phyloP scores from a whole-genome alignment of 176 grass and related monocot species.

The Aechmea fasciata region DNA sequence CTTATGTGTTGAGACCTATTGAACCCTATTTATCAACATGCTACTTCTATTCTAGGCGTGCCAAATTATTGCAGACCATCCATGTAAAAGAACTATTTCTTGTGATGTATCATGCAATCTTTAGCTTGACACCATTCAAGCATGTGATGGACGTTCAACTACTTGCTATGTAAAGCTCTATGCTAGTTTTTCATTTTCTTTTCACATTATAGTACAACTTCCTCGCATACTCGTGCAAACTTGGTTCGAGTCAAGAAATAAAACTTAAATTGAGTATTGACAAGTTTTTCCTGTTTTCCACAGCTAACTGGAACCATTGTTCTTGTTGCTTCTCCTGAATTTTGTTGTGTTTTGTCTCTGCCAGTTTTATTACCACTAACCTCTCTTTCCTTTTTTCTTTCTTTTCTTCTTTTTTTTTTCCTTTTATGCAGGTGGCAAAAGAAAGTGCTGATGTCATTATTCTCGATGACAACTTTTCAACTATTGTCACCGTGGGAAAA shows the following conservation, averaged over 20 bases:
- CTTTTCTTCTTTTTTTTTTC: conserved; percentile 12
- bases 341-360: not conserved
- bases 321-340: not conserved
- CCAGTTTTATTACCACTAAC: not conserved
- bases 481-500: conserved; percentile 90
- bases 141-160: too few species aligned
- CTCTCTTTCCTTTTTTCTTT: not conserved
- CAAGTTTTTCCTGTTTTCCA: not conserved
- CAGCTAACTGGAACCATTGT: not conserved
- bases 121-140: too few species aligned
- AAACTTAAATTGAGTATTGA: not conserved
- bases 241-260: not conserved
- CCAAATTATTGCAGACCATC: not conserved
- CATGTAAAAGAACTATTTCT: not conserved
- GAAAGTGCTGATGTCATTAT: conserved; percentile 97
- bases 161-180: too few species aligned
- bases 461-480: conserved; percentile 98
- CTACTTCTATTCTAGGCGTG: not conserved
- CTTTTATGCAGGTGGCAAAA: conserved; percentile 66
- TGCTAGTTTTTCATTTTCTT: not conserved
- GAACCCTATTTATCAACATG: not conserved
- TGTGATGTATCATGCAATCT: too few species aligned
- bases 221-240: not conserved
- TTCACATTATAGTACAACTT: not conserved
- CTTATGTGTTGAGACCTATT: too few species aligned